Evolutionary conservation across 2,329 filamentous ascomycete species (phyloP), one percentile per base, ranked within the genome.

Genomic region (Zopfia rhizophila): DNA sequence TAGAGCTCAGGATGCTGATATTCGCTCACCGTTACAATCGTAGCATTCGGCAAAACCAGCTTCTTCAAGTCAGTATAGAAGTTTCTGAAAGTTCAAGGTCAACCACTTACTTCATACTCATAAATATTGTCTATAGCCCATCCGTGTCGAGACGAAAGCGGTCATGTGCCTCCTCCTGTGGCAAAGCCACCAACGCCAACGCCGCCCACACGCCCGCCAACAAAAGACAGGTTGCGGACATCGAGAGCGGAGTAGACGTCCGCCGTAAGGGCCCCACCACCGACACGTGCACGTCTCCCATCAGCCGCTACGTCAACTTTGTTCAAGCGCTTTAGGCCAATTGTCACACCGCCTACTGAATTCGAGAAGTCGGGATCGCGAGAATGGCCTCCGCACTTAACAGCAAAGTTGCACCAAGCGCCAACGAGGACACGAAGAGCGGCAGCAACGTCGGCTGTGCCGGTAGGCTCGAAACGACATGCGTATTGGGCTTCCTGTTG

Each of bases 1-100:
- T 68, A 72, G 11, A 73, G 58, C 13, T 72, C 66, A 0, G 58
- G 21, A 31, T 72, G 54, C 10, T 59, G 35, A 1, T 46, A 50
- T 12, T 50, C 29, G 12, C 58, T 65, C 19, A 60, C 67, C 12
- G 50, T 56, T 12, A 67, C 38, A 18, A 68, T 38, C 3, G 50
- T 50, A 8, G 66, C 68, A 11, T 52, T 51, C 7, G 63, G 62
- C n/a, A 66, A 60, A 2, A 70, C 65, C n/a, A 66, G 6, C 30
- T 33, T 8, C 29, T 17, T 13, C 6, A 33, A 17, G 30, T n/a
- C n/a, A n/a, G n/a, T n/a, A n/a, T n/a, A n/a, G n/a, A n/a, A n/a
- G n/a, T n/a, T n/a, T n/a, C n/a, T n/a, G n/a, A n/a, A n/a, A n/a
- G n/a, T n/a, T n/a, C n/a, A n/a, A n/a, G n/a, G n/a, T n/a, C 17